A percentile compares a stretch with the other conserved stretches of the same genome.
phyloP scores from a whole-genome alignment of 2,329 filamentous ascomycete genomes.

The Pleoardoris graminearum region DNA sequence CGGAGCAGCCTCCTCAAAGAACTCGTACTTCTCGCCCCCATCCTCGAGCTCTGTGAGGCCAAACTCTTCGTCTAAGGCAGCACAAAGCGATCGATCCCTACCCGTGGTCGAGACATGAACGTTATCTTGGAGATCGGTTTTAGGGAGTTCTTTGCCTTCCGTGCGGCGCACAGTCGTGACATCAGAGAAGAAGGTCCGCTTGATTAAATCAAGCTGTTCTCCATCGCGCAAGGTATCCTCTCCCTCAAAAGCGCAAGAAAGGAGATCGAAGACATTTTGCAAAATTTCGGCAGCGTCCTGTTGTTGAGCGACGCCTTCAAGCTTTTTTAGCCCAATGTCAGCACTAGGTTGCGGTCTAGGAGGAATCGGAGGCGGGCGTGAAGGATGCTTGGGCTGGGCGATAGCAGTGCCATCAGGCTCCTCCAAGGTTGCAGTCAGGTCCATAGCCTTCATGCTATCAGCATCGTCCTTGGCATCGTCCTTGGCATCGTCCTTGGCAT shows the following conservation, averaged over 20 bases:
- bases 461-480: conserved; percentile 23
- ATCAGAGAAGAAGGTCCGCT: conserved; percentile 51
- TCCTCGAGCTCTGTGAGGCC: conserved; percentile 71
- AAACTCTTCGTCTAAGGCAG: conserved; percentile 83
- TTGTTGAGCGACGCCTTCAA: conserved; percentile 67
- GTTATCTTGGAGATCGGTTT: conserved; percentile 65
- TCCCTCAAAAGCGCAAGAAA: conserved; percentile 84
- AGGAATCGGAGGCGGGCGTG: conserved; percentile 62
- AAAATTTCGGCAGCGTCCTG: conserved; percentile 97
- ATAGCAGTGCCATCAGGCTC: conserved; percentile 20
- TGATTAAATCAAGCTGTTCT: conserved; percentile 80
- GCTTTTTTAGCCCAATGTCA: conserved; percentile 49
- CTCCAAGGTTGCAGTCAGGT: conserved; percentile 11
- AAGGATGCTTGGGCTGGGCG: conserved; percentile 43
- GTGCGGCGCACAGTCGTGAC: conserved; percentile 49
- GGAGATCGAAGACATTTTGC: conserved; percentile 84
- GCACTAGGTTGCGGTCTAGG: conserved; percentile 51
- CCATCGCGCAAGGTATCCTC: conserved; percentile 67
- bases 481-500: conserved; percentile 23
- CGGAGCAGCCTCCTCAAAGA: conserved; percentile 69
- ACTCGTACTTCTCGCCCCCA: conserved; percentile 35
- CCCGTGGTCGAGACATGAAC: conserved; percentile 63
- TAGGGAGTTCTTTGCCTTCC: conserved; percentile 47
- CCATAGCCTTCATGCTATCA: conserved; percentile 26
- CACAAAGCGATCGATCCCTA: conserved; percentile 71